Evolutionary conservation across 805 yeast species (phyloP).

Genomic region (Lachancea cidri): DNA sequence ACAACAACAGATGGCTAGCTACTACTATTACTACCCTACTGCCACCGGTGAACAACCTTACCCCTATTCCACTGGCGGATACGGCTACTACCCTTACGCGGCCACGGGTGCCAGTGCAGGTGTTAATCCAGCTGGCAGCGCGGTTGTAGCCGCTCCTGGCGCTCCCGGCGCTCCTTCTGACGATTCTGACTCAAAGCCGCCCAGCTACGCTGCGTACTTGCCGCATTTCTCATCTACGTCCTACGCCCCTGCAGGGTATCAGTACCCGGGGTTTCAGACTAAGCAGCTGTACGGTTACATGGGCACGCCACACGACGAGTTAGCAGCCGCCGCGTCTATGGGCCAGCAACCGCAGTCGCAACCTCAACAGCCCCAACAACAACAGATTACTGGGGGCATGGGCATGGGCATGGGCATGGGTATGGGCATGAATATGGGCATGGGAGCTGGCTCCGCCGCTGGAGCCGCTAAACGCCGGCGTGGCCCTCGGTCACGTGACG

Average conservation of each 20-base stretch:
- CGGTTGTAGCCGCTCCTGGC: conserved; percentile 6
- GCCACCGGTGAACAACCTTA: conserved; percentile 8
- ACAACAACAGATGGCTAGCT: conserved; percentile 5
- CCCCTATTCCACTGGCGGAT: conserved; percentile 3
- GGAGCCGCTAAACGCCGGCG: conserved; percentile 1
- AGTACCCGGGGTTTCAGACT: conserved; percentile 18
- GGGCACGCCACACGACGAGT: conserved; percentile 1
- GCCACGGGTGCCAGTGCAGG: conserved; percentile 5
- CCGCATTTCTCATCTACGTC: conserved; percentile 3
- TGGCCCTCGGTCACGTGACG: background rate
- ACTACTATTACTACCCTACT: conserved; percentile 7
- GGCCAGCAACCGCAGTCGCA: background rate
- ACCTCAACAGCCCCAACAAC: background rate
- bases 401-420: conserved; percentile 1
- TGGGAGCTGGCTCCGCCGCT: no score
- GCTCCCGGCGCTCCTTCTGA: conserved; percentile 1
- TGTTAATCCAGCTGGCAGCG: conserved; percentile 4
- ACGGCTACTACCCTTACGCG: conserved; percentile 4
- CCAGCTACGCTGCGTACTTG: background rate
- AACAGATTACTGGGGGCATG: conserved; percentile 6
- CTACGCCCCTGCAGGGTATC: conserved; percentile 12
- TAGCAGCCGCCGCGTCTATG: background rate
- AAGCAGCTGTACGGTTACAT: background rate
- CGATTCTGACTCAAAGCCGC: background rate
- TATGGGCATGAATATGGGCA: background rate